These are phyloP conservation scores for Colletotrichum trifolii DNA, from an alignment of 2,329 filamentous ascomycete species.

Conservation along the genomic window DNA sequence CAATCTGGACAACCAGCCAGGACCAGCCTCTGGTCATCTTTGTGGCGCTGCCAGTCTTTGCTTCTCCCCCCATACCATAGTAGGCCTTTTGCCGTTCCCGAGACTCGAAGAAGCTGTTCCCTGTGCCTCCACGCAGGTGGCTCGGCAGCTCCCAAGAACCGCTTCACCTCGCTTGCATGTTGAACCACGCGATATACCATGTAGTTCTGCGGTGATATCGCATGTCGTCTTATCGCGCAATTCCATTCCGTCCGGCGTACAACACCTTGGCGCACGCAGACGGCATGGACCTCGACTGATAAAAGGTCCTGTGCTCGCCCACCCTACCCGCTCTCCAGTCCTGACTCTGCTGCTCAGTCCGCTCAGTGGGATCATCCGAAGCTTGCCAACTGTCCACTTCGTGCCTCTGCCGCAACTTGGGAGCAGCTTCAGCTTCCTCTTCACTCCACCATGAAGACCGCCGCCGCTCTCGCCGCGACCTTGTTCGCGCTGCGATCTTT, in stretches of 20 bases:
- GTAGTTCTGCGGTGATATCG: not conserved
- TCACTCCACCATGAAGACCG: constrained; percentile 34
- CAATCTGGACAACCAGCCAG: not conserved
- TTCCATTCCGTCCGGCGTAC: not conserved
- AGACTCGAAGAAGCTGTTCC: constrained; percentile 12
- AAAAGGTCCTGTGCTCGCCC: constrained; percentile 6
- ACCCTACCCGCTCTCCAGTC: fast-evolving
- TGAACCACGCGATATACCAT: no score
- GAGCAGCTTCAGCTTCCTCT: constrained; percentile 5
- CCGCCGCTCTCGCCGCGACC: constrained; percentile 32
- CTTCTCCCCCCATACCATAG: not conserved
- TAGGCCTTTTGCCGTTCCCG: not conserved
- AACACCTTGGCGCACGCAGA: constrained; percentile 24
- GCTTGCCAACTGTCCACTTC: not conserved
- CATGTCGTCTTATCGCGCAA: constrained; percentile 34
- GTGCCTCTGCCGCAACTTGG: constrained; percentile 6
- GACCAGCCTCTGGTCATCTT: constrained; percentile 4
- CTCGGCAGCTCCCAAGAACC: constrained; percentile 1
- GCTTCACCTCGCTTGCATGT: no score
- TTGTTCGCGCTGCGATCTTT: constrained; percentile 33
- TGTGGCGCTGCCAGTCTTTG: not conserved
- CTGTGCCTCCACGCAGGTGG: not conserved
- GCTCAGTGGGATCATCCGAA: constrained; percentile 25
- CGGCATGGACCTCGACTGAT: constrained; percentile 10
- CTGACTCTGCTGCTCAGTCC: constrained; percentile 17